A percentile compares a stretch with the other conserved stretches of the same genome.
Conservation (phyloP, 306 rosid species). For the Phaseolus lunatus region DNA sequence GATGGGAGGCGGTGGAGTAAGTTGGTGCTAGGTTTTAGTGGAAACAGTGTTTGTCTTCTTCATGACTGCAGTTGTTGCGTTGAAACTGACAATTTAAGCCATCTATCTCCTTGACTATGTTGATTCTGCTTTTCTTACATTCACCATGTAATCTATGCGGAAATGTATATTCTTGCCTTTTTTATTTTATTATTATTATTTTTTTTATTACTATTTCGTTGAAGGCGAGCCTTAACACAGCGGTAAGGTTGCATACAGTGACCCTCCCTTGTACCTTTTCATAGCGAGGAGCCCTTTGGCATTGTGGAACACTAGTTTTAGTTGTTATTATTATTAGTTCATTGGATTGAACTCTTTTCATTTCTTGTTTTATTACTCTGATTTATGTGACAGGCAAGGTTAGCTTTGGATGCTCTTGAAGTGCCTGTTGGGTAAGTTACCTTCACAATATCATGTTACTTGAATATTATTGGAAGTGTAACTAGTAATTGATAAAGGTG, state of each 20-base stretch:
- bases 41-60: not conserved
- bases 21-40: not conserved
- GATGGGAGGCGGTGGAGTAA: not conserved
- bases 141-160: not conserved
- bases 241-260: not conserved
- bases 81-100: conserved; percentile 1
- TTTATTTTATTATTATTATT: not conserved
- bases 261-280: not conserved
- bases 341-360: conserved; percentile 11
- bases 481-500: conserved; percentile 8
- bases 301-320: not conserved
- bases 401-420: conserved; percentile 76
- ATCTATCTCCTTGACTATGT: not conserved
- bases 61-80: not conserved
- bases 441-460: conserved; percentile 13
- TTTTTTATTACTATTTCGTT: too few relatives aligned
- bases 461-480: not conserved
- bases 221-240: too few relatives aligned
- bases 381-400: conserved; percentile 61
- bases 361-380: conserved; percentile 22
- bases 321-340: not conserved
- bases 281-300: not conserved
- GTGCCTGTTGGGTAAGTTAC: conserved; percentile 88
- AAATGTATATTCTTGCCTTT: not conserved
- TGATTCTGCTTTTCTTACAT: not conserved